A percentile compares a stretch with the other conserved stretches of the same genome.
Conservation (phyloP, 345 rosid genomes). For the Draba incana region DNA sequence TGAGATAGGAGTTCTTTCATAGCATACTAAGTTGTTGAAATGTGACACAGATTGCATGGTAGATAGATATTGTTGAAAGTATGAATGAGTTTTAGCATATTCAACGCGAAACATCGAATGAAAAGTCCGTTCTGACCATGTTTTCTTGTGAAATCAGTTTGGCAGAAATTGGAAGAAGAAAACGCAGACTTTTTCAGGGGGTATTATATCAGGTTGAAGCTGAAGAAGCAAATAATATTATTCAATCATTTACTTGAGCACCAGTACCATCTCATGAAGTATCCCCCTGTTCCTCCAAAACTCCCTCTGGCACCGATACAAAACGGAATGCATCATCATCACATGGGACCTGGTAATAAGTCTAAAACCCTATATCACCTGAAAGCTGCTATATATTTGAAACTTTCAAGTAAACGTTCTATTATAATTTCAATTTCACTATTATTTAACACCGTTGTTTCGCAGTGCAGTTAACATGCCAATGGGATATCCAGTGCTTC, state of each 20-base stretch:
- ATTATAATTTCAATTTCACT: background rate
- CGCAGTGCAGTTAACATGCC: slow-evolving; percentile 90
- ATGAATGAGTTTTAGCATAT: slow-evolving; percentile 10
- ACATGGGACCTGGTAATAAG: slow-evolving; percentile 75
- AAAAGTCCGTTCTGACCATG: slow-evolving; percentile 1
- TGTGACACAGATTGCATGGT: slow-evolving; percentile 5
- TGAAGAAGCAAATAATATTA: slow-evolving; percentile 87
- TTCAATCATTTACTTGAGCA: slow-evolving; percentile 94
- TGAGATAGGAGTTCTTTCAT: slow-evolving; percentile 2
- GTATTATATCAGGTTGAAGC: slow-evolving; percentile 87
- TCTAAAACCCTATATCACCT: slow-evolving; percentile 31
- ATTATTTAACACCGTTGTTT: slow-evolving; percentile 37
- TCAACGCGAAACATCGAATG: slow-evolving; percentile 7
- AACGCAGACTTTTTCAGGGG: slow-evolving; percentile 94
- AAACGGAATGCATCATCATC: slow-evolving; percentile 94
- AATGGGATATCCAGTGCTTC: slow-evolving; percentile 94
- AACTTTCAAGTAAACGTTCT: slow-evolving; percentile 4
- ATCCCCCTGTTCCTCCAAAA: slow-evolving; percentile 64
- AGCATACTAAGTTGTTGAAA: slow-evolving; percentile 22
- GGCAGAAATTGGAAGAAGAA: slow-evolving; percentile 99
- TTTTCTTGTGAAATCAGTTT: slow-evolving; percentile 54
- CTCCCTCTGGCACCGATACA: slow-evolving; percentile 85
- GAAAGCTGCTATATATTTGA: slow-evolving; percentile 1
- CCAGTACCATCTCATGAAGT: slow-evolving; percentile 92
- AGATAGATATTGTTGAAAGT: slow-evolving; percentile 12